These are phyloP conservation scores for Tolypocladium cylindrosporum DNA, from an alignment of 2,329 filamentous ascomycete species.

Conservation along the genomic window DNA sequence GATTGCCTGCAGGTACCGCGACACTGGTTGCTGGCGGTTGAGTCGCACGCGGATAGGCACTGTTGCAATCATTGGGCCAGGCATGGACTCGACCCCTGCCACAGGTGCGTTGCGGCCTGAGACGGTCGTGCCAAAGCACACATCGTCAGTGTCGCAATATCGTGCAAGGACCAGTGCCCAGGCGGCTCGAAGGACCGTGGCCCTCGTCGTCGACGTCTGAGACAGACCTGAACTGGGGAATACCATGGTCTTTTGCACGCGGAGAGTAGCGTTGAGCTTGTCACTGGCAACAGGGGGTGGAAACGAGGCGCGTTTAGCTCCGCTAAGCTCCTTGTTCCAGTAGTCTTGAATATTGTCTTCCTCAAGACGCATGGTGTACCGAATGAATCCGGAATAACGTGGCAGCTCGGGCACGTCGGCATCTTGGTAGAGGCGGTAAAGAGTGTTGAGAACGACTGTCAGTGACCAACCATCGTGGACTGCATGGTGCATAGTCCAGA, in stretches of 20 bases:
- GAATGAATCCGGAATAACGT: constrained; percentile 6
- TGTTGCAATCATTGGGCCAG: constrained; percentile 19
- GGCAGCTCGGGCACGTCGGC: neutral
- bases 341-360: neutral
- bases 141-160: constrained; percentile 9
- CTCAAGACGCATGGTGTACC: neutral
- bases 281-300: neutral
- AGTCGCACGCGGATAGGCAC: constrained; percentile 14
- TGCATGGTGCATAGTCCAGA: constrained; percentile 12
- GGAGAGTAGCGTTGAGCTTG: neutral
- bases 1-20: constrained; percentile 8
- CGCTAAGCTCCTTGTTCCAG: neutral
- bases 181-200: constrained; percentile 13
- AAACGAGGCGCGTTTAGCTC: constrained; percentile 3
- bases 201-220: constrained; percentile 4
- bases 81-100: constrained; percentile 13
- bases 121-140: constrained; percentile 15
- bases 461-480: constrained; percentile 13
- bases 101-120: constrained; percentile 18
- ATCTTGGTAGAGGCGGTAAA: constrained; percentile 2
- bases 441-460: neutral
- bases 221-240: neutral
- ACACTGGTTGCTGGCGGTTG: constrained; percentile 2
- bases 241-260: too few species aligned
- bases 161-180: constrained; percentile 14